Evolutionary conservation across 1,284 basidiomycete genomes (phyloP).

Genomic region (Ustilago lituana): DNA sequence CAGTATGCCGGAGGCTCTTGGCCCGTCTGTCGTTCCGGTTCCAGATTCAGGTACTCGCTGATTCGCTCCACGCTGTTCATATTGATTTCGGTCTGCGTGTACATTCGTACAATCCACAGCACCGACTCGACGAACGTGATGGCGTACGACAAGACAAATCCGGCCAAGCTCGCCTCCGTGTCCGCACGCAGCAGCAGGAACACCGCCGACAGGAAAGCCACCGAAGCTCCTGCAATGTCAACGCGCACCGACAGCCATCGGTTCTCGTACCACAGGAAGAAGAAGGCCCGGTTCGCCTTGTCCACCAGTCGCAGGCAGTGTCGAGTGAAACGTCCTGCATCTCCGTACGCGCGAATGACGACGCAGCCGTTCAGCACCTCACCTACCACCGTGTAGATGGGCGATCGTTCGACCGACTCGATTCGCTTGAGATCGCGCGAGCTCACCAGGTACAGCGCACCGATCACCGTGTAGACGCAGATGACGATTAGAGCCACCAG

Average conservation of each 20-base stretch:
- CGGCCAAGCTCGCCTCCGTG: slow-evolving; percentile 63
- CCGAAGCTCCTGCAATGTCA: slow-evolving; percentile 61
- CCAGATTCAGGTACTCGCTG: slow-evolving; percentile 63
- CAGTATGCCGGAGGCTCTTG: slow-evolving; percentile 65
- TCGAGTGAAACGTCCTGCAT: slow-evolving; percentile 78
- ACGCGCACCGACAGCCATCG: slow-evolving; percentile 67
- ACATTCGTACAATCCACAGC: slow-evolving; percentile 67
- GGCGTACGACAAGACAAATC: slow-evolving; percentile 61
- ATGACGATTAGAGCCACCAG: slow-evolving; percentile 53
- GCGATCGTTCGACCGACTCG: slow-evolving; percentile 65
- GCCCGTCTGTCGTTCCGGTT: slow-evolving; percentile 56
- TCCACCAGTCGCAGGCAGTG: slow-evolving; percentile 65
- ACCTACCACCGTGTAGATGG: slow-evolving; percentile 65
- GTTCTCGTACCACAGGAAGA: slow-evolving; percentile 72
- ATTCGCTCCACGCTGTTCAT: slow-evolving; percentile 67
- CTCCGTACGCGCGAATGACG: slow-evolving; percentile 88
- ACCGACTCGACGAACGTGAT: slow-evolving; percentile 74
- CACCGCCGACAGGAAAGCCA: slow-evolving; percentile 65
- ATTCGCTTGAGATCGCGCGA: slow-evolving; percentile 66
- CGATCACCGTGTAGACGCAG: slow-evolving; percentile 59
- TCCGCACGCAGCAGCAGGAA: slow-evolving; percentile 71
- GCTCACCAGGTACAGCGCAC: slow-evolving; percentile 63
- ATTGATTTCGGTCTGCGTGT: slow-evolving; percentile 66
- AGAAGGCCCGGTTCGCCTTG: slow-evolving; percentile 69
- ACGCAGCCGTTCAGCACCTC: slow-evolving; percentile 81